These are phyloP conservation scores for Piper longum DNA, from an alignment of 164 flowering plant genomes.

Conservation along the genomic window DNA sequence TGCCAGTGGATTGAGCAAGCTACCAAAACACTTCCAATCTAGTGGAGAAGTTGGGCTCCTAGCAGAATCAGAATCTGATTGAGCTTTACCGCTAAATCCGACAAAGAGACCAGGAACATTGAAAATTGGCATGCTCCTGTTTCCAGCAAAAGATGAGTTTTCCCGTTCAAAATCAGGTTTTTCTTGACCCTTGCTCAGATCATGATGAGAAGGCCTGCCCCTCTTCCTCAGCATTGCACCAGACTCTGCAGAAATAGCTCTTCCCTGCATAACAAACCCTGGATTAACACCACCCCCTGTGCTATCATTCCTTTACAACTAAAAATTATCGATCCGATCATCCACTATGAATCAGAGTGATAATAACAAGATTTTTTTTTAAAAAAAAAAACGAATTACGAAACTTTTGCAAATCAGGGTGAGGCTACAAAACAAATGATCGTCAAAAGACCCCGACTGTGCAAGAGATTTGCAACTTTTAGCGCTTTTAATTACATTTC, in stretches of 20 bases:
- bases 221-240: conserved; percentile 66
- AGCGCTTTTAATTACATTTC: too few species aligned
- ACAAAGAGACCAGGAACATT: conserved; percentile 57
- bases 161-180: conserved; percentile 30
- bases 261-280: conserved; percentile 8
- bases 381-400: too few species aligned
- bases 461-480: too few species aligned
- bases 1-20: conserved; percentile 35
- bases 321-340: too few species aligned
- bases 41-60: conserved; percentile 83
- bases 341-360: too few species aligned
- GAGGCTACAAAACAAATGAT: too few species aligned
- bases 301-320: too few species aligned
- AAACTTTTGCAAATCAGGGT: too few species aligned
- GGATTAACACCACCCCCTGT: too few species aligned
- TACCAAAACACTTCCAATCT: conserved; percentile 45
- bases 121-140: conserved; percentile 36
- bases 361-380: too few species aligned
- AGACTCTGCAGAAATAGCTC: conserved; percentile 6
- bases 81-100: conserved; percentile 38
- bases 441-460: too few species aligned
- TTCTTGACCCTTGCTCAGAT: conserved; percentile 35
- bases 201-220: conserved; percentile 52
- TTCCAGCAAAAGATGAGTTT: conserved; percentile 21
- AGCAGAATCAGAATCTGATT: conserved; percentile 58